Evolutionary conservation across 139 green algal genomes (phyloP), one percentile per base, ranked within the genome.

Genomic region (Volvox reticuliferus): DNA sequence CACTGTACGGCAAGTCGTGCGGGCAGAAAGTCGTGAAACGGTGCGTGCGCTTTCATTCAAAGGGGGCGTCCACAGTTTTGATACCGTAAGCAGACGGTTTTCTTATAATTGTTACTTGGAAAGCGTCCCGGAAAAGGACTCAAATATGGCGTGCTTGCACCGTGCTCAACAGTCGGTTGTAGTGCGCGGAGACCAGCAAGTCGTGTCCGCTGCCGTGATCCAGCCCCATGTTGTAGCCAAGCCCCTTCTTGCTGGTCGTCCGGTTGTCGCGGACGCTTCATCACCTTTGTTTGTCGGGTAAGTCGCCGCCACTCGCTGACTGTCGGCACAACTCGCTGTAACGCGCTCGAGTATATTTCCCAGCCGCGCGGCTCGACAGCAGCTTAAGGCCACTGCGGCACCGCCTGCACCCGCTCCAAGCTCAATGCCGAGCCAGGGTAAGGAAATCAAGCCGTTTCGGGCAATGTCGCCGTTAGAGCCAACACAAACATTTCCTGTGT

Each of bases 141-240:
- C 36, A 84, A 62, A 89, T 67, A 89, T 89, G 85, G 85, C 85
- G 37, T 82, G 69, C 44, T 84, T 90, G 71, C 71, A 90, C 19
- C 50, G 50, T 37, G 55, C 28, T 0, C 32, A 61, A 12, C 75
- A 83, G 55, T 63, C 30, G 50, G 86, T 83, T 44, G 86, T 55
- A 20, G 85, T 75, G 18, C 86, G 86, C 32, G 73, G 30, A 61
- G 86, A 90, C 30, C 71, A 83, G 50, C 71, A 89, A 68, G 6
- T 73, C 13, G 13, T 30, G 16, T 18, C 84, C 37, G 84, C 86
- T 65, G 73, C 22, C 32, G 73, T 75, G 6, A 61, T 83, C 19
- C 86, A 84, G n/a, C 73, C 86, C 6, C 86, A 44, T 62, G 28
- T 76, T 36, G 30, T 24, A 32, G 73, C 50, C 21, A 90, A 75